Base-by-base conservation (phyloP, 140 eudicot species). In the Stevia rebaudiana region DNA sequence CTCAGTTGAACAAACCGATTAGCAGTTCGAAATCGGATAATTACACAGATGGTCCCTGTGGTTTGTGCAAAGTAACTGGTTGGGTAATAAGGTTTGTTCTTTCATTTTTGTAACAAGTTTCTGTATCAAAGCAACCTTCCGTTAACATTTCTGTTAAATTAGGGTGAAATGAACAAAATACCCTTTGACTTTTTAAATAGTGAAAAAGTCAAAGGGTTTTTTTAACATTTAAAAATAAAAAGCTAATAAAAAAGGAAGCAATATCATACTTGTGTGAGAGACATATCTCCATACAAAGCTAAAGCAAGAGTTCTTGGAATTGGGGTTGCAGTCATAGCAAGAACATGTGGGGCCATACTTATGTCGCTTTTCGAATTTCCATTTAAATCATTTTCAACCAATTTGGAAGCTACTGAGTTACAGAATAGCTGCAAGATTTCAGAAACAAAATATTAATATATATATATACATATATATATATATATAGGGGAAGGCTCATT, bases 241-340 rank as follows among this genome's bases (percentile, higher is more conserved):
- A 67, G 57, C 18, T 42, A 33, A 53, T 42, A 44, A 43, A 11
- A n/a, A 56, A 56, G n/a, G 63, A 30, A 30, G 42, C 22, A 55
- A 30, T 15, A 30, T 74, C 87, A 75, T 82, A 87, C 98, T 74
- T 92, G 97, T 65, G 99, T 94, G 28, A 94, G 76, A 63, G 99
- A 88, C 90, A 94, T 83, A 67, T 94, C 99, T n/a, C 99, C 99
- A 61, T 88, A 85, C 75, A 94, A 82, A n/a, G 97, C 95, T 74
- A 94, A 82, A 53, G 99, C 99, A 78, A 94, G 97, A 33, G 95
- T 79, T 70, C 99, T 94, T 36, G 99, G 99, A 61, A 94, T 94
- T 43, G 99, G 99, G 39, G 99, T 94, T 55, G 99, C 99, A 31
- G 99, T 85, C 90, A 94, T 83, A 19, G 99, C 96, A 71, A 94